These are phyloP conservation scores for Ampelocalamus luodianensis DNA, from an alignment of 176 grass and related monocot genomes.

Conservation along the genomic window DNA sequence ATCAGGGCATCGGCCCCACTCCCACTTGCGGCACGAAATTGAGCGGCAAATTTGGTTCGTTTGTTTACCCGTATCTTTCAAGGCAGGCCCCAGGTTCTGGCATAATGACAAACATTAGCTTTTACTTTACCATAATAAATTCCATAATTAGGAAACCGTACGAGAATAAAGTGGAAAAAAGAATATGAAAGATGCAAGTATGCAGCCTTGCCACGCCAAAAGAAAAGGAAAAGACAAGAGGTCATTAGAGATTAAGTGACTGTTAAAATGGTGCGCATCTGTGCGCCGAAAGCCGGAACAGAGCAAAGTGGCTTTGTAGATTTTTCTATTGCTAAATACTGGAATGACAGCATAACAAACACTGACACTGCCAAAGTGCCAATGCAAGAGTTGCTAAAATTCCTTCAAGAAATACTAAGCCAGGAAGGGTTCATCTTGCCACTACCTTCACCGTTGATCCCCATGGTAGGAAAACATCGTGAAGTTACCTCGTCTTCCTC, in stretches of 20 bases:
- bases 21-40: slow-evolving; percentile 14
- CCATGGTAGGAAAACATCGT: slow-evolving; percentile 19
- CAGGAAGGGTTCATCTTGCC: slow-evolving; percentile 77
- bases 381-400: not conserved
- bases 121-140: slow-evolving; percentile 47
- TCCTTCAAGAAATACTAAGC: not conserved
- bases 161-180: slow-evolving; percentile 1
- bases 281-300: slow-evolving; percentile 31
- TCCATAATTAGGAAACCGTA: not conserved
- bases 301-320: not conserved
- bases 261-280: not conserved
- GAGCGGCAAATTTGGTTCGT: not conserved
- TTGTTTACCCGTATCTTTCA: slow-evolving; percentile 48
- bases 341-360: not conserved
- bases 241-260: not conserved
- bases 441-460: slow-evolving; percentile 71
- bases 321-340: not conserved
- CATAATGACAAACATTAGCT: slow-evolving; percentile 53
- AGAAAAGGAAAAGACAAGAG: slow-evolving; percentile 11
- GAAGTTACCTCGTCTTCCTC: slow-evolving; percentile 2
- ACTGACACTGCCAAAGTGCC: not conserved
- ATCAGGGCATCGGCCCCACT: no score
- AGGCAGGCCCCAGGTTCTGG: not conserved
- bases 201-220: not conserved
- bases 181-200: slow-evolving; percentile 17